Evolutionary conservation across 805 yeast species (phyloP).

Genomic region (Isabelozyma pseudorhagii): DNA sequence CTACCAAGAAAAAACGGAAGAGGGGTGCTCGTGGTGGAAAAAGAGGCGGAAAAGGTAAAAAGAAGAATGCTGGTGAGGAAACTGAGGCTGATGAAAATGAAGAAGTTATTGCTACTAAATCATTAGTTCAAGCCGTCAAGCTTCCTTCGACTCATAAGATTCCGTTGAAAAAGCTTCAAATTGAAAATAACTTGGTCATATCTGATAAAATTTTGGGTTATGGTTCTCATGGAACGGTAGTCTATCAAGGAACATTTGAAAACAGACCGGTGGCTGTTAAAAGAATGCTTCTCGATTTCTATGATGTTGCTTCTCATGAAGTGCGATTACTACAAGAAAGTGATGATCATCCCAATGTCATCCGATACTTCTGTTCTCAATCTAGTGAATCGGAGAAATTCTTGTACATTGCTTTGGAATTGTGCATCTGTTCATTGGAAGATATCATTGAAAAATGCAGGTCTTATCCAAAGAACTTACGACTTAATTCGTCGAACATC

Average conservation of each 20-base stretch:
- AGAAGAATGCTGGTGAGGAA: conserved; percentile 9
- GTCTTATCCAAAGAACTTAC: conserved; percentile 35
- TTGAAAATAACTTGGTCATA: conserved; percentile 53
- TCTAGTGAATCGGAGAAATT: conserved; percentile 70
- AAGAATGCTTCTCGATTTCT: conserved; percentile 88
- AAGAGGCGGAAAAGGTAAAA: conserved; percentile 32
- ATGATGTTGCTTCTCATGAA: conserved; percentile 91
- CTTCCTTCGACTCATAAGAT: conserved; percentile 9
- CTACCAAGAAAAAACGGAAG: conserved; percentile 58
- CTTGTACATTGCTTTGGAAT: conserved; percentile 86
- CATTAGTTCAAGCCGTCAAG: conserved; percentile 21
- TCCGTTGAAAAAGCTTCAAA: conserved; percentile 32
- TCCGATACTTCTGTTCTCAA: conserved; percentile 91
- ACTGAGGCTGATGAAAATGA: conserved; percentile 7
- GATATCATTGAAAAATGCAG: conserved; percentile 66
- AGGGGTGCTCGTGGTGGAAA: conserved; percentile 87
- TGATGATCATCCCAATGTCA: conserved; percentile 95
- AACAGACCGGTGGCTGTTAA: conserved; percentile 94
- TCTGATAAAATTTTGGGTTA: conserved; percentile 82
- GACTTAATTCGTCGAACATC: conserved; percentile 19
- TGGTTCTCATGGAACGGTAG: conserved; percentile 97
- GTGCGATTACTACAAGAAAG: conserved; percentile 85
- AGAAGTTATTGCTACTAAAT: conserved; percentile 22
- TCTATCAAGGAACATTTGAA: conserved; percentile 85
- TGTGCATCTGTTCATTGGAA: conserved; percentile 85